These are phyloP conservation scores for Vitis hybrid DNA, from an alignment of 177 flowering plant genomes.

Conservation along the genomic window DNA sequence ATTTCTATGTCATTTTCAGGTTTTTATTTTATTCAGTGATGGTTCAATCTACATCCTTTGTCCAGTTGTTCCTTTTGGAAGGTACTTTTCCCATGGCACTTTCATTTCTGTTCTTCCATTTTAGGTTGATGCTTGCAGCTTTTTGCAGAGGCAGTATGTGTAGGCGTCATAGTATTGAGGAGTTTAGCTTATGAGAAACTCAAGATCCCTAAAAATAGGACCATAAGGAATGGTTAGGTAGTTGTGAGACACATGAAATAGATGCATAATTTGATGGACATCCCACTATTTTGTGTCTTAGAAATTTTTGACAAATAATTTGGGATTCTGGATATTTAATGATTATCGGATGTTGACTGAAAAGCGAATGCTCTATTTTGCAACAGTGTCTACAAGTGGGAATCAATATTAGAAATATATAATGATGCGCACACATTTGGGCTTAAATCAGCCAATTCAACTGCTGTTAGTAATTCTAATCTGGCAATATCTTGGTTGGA, in stretches of 20 bases:
- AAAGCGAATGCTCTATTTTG: conserved; percentile 5
- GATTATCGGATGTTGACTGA: neutral
- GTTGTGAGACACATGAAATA: neutral
- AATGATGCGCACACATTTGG: conserved; percentile 80
- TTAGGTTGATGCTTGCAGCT: neutral
- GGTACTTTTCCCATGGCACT: conserved; percentile 41
- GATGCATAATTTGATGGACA: neutral
- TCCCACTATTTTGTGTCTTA: neutral
- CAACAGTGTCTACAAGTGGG: conserved; percentile 71
- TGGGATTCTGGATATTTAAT: too few species aligned
- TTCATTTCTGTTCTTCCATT: neutral
- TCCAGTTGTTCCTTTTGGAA: conserved; percentile 93
- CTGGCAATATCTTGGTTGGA: conserved; percentile 93
- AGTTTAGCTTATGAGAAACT: neutral
- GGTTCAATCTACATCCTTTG: conserved; percentile 85
- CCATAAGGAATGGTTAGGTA: neutral
- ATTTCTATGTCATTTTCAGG: conserved; percentile 43
- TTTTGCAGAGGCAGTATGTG: neutral
- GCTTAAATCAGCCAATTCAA: conserved; percentile 56
- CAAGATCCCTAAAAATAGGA: neutral
- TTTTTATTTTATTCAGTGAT: conserved; percentile 77
- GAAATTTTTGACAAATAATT: too few species aligned
- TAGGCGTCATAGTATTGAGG: neutral
- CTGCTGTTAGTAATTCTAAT: conserved; percentile 65
- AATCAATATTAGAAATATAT: conserved; percentile 70